phyloP scores from a whole-genome alignment of 306 rosid genomes.

The Herpetospermum pedunculosum region DNA sequence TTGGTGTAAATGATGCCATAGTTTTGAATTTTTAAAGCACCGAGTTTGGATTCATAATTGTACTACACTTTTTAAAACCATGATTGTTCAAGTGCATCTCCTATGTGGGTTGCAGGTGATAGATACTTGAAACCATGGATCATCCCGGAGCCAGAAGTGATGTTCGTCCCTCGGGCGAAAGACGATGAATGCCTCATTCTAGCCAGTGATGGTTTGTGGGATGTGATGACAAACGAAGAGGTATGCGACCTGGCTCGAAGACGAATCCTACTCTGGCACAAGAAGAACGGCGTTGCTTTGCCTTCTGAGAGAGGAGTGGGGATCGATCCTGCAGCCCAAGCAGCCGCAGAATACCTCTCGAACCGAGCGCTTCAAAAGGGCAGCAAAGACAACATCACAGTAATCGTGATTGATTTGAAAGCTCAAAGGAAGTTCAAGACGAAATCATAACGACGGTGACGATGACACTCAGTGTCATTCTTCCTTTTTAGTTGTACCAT shows the following conservation, averaged over 20 bases:
- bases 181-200: slow-evolving; percentile 76
- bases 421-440: slow-evolving; percentile 77
- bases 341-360: slow-evolving; percentile 73
- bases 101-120: slow-evolving; percentile 46
- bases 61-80: background rate
- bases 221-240: slow-evolving; percentile 79
- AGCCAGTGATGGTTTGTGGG: slow-evolving; percentile 93
- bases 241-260: slow-evolving; percentile 67
- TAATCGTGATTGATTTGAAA: slow-evolving; percentile 74
- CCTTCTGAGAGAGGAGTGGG: slow-evolving; percentile 52
- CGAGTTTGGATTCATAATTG: background rate
- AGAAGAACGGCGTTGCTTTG: slow-evolving; percentile 45
- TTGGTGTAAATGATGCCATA: background rate
- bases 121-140: slow-evolving; percentile 90
- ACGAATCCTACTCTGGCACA: slow-evolving; percentile 73
- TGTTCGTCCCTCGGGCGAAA: slow-evolving; percentile 54
- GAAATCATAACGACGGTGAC: slow-evolving; percentile 34
- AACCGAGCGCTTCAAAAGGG: slow-evolving; percentile 78
- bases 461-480: background rate
- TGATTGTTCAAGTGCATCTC: background rate
- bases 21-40: background rate
- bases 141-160: slow-evolving; percentile 88
- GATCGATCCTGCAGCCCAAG: slow-evolving; percentile 81
- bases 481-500: slow-evolving; percentile 17
- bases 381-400: slow-evolving; percentile 77